Base-by-base conservation (phyloP, 495 filamentous ascomycete species). In the Aspergillus sclerotioniger region DNA sequence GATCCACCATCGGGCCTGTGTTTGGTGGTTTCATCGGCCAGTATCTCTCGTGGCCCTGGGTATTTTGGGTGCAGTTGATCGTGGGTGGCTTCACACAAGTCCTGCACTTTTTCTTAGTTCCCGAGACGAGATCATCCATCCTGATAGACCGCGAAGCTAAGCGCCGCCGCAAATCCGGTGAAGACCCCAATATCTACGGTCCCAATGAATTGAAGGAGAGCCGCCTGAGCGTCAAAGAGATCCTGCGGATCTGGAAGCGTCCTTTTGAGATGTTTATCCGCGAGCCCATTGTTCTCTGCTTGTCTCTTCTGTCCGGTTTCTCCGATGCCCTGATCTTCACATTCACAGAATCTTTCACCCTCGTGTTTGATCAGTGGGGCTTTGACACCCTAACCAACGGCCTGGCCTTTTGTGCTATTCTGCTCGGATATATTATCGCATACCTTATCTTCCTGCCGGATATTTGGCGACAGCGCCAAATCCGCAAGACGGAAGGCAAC, bases 321-420 rank as follows among this genome's bases (percentile, higher is more conserved):
- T 81, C 77, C 28, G 87, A 90, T 61, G 85, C 86, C 33, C 76
- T 90, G 29, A 87, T 90, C 67, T 89, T 89, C 75, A 87, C 83
- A 70, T 87, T 87, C 67, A 79, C 87, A 54, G 80, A 87, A 58
- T 82, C 82, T 0, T 85, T 86, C 64, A 60, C 59, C 0, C 76
- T 84, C 12, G 83, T 88, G 8, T 89, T 84, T 66, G 63, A 73
- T 45, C 83, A 86, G 60, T 89, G 84, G 83, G 67, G 69, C 16
- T 89, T 88, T 62, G 71, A 70, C n/a, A 70, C 75, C 12, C 73
- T 80, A 16, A 64, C 77, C 20, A 65, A 79, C 10, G 84, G 84
- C 1, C 71, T 87, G 35, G 69, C 84, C 84, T 89, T 71, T 69
- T 82, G 33, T 76, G 9, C 62, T 33, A 81, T 87, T 55, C 73